phyloP scores from a whole-genome alignment of 108 stramenopile species.

The Bacterosira constricta region DNA sequence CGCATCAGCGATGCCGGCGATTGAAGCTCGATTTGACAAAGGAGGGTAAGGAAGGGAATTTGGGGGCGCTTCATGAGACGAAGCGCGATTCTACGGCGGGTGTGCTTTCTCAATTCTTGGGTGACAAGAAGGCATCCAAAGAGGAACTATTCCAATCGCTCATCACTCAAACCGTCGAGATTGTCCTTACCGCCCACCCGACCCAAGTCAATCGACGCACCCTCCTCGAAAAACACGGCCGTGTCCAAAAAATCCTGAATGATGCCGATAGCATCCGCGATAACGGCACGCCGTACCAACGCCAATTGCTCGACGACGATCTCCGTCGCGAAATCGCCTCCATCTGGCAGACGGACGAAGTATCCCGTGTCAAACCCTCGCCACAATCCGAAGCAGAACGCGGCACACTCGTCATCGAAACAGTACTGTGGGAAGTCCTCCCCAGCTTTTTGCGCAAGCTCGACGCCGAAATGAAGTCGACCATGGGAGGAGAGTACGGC shows the following conservation, averaged over 20 bases:
- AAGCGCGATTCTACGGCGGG: slow-evolving; percentile 63
- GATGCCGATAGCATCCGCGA: slow-evolving; percentile 65
- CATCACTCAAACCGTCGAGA: slow-evolving; percentile 83
- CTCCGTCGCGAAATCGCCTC: slow-evolving; percentile 76
- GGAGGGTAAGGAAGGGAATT: slow-evolving; percentile 14
- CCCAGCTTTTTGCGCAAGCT: slow-evolving; percentile 90
- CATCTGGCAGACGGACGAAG: slow-evolving; percentile 90
- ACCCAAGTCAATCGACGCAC: slow-evolving; percentile 98
- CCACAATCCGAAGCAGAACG: slow-evolving; percentile 91
- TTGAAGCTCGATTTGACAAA: slow-evolving; percentile 42
- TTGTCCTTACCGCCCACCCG: slow-evolving; percentile 97
- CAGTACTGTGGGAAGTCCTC: slow-evolving; percentile 94
- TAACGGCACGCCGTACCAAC: slow-evolving; percentile 46
- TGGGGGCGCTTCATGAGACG: slow-evolving; percentile 40
- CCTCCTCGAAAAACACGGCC: slow-evolving; percentile 79
- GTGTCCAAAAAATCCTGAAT: slow-evolving; percentile 72
- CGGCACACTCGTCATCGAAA: slow-evolving; percentile 93
- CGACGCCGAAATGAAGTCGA: slow-evolving; percentile 72
- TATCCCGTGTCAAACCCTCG: slow-evolving; percentile 91
- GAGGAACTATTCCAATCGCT: slow-evolving; percentile 81
- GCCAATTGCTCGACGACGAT: slow-evolving; percentile 62
- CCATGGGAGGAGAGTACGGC: slow-evolving; percentile 55
- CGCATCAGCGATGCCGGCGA: slow-evolving; percentile 73
- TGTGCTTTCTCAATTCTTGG: slow-evolving; percentile 59
- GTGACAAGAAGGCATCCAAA: slow-evolving; percentile 35